Conservation (phyloP, 1,139 yeast species). For the Debaryomyces coudertii region DNA sequence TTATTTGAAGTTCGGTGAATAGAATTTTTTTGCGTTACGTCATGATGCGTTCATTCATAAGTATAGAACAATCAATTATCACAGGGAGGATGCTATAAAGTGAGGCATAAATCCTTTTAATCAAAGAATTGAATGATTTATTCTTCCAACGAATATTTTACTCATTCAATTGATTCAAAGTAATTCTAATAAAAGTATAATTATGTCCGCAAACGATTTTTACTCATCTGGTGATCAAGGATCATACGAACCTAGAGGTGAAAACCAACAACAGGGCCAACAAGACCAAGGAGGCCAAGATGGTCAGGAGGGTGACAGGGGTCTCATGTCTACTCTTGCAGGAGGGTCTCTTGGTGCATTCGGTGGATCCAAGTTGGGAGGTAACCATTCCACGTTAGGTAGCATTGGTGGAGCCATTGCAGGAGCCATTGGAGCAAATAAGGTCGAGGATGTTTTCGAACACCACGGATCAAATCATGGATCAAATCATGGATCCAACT, state of each 20-base stretch:
- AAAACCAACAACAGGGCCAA: slow-evolving; percentile 25
- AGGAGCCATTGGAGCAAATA: slow-evolving; percentile 63
- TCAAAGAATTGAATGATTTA: neutral
- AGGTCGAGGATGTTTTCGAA: slow-evolving; percentile 47
- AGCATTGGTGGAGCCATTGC: slow-evolving; percentile 61
- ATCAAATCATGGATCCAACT: slow-evolving; percentile 11
- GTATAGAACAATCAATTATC: slow-evolving; percentile 1
- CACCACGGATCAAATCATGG: slow-evolving; percentile 19
- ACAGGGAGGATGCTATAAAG: slow-evolving; percentile 4
- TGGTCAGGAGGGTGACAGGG: slow-evolving; percentile 54
- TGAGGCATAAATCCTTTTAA: neutral
- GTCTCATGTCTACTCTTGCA: slow-evolving; percentile 53
- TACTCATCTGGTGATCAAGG: slow-evolving; percentile 54
- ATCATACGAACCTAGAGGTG: slow-evolving; percentile 30
- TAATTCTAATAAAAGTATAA: slow-evolving; percentile 4
- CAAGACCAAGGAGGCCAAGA: slow-evolving; percentile 22
- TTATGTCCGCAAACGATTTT: slow-evolving; percentile 67
- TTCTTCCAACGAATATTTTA: neutral
- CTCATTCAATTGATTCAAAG: slow-evolving; percentile 1
- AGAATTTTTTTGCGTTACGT: slow-evolving; percentile 5
- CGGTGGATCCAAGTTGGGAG: slow-evolving; percentile 48
- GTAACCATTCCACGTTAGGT: slow-evolving; percentile 54
- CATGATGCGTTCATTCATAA: slow-evolving; percentile 3
- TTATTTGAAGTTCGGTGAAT: slow-evolving; percentile 1
- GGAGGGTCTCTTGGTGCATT: slow-evolving; percentile 67